These are phyloP conservation scores for Neurospora intermedia DNA, from an alignment of 495 filamentous ascomycete genomes.

Conservation along the genomic window DNA sequence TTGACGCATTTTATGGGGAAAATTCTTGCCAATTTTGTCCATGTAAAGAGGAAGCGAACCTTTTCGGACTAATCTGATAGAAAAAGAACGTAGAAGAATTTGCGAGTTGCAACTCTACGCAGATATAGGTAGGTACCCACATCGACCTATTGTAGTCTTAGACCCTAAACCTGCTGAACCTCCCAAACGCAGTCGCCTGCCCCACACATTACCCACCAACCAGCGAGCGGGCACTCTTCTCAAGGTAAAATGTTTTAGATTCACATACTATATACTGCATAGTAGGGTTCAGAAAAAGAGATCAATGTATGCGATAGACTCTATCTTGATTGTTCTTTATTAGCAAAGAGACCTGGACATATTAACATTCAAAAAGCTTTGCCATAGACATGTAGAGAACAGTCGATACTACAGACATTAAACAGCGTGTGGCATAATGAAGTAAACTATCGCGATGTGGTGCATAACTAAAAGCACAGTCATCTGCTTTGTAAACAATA, in stretches of 20 bases:
- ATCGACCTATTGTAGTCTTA: too few species aligned
- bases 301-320: too few species aligned
- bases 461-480: background rate
- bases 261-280: too few species aligned
- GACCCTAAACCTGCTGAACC: too few species aligned
- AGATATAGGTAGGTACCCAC: too few species aligned
- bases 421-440: background rate
- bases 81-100: background rate
- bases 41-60: background rate
- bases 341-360: background rate
- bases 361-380: background rate
- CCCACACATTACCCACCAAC: too few species aligned
- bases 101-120: background rate
- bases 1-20: background rate
- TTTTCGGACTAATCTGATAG: background rate
- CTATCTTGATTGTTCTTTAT: background rate
- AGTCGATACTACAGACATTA: background rate
- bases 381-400: background rate
- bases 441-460: background rate
- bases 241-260: too few species aligned
- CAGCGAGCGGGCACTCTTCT: too few species aligned
- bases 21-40: background rate
- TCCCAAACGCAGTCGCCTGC: too few species aligned
- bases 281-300: too few species aligned
- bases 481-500: background rate